phyloP scores from a whole-genome alignment of 768 basidiomycete genomes.

The Boletus rubropictus region DNA sequence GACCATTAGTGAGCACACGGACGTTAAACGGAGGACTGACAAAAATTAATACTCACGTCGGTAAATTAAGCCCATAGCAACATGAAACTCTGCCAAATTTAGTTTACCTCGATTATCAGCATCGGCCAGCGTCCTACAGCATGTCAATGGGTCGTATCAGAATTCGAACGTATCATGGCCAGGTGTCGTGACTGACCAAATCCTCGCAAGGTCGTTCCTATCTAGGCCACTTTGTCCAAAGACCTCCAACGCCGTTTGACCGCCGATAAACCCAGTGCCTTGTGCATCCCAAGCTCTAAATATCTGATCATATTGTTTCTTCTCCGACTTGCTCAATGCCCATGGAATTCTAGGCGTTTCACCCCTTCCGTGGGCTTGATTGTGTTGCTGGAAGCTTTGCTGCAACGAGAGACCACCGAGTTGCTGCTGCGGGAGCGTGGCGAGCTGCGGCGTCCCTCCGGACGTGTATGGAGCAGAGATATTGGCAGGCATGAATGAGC shows the following conservation, averaged over 20 bases:
- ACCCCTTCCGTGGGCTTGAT: constrained; percentile 65
- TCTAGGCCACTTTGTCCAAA: constrained; percentile 90
- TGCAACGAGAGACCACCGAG: constrained; percentile 54
- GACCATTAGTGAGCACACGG: not conserved
- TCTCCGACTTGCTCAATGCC: constrained; percentile 83
- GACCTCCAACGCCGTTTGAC: constrained; percentile 80
- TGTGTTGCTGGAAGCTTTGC: constrained; percentile 85
- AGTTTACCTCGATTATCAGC: constrained; percentile 91
- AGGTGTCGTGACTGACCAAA: constrained; percentile 62
- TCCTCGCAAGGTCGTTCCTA: constrained; percentile 84
- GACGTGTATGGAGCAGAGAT: constrained; percentile 52
- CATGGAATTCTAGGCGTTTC: constrained; percentile 71
- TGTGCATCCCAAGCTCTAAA: constrained; percentile 94
- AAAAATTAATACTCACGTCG: constrained; percentile 57
- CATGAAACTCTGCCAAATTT: constrained; percentile 93
- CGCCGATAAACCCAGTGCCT: constrained; percentile 78
- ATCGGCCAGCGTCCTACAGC: constrained; percentile 81
- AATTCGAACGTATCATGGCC: not conserved
- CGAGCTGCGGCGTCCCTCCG: constrained; percentile 60
- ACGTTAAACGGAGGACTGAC: not conserved
- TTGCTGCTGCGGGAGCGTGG: constrained; percentile 49
- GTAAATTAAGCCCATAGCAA: constrained; percentile 98
- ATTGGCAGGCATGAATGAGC: constrained; percentile 82
- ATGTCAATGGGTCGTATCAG: not conserved
- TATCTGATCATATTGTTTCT: constrained; percentile 94